Base-by-base conservation (phyloP, 257 asterid genomes). In the Handroanthus guayacan region DNA sequence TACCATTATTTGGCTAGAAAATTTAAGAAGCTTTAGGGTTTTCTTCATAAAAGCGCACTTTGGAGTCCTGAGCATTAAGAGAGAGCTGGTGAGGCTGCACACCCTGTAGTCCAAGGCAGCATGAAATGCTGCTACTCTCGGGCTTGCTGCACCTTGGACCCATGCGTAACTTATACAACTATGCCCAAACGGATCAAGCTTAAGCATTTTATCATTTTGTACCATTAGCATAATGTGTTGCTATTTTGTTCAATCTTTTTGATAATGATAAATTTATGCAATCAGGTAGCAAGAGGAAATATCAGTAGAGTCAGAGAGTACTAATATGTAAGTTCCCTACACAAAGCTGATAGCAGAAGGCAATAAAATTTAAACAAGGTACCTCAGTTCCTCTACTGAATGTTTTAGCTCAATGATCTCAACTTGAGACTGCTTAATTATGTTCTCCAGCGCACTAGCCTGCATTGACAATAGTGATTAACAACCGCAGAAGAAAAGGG, bases 331-430 rank as follows among this genome's bases (percentile, higher is more conserved):
- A 51, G 12, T 62, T 57, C 5, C 13, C 69, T 16, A 34, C 55
- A 47, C 31, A 31, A 14, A 8, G 10, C 31, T 3, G 31, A 25
- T 5, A 70, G 62, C 9, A 43, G n/a, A 72, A 51, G 16, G 39
- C 5, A 17, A 50, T 56, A 73, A 66, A 47, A 69, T 61, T 54
- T 69, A 41, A 72, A 73, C 70, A 81, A 69, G 76, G 80, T 87
- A 95, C 99, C 99, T 95, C 74, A 89, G 80, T 78, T 91, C 97
- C 68, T 91, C 99, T 62, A 88, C 90, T 9, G 93, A 85, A 82
- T 95, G 99, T 84, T 95, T 90, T 69, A 95, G 90, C 91, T 95
- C 98, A 80, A 93, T 85, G 79, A 95, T 95, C 90, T 95, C 98
- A 80, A 95, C 74, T 87, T 95, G 99, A 84, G 98, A 88, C 82